These are phyloP conservation scores for Aspergillus sp. DNA, from an alignment of 2,329 filamentous ascomycete species.

Conservation along the genomic window DNA sequence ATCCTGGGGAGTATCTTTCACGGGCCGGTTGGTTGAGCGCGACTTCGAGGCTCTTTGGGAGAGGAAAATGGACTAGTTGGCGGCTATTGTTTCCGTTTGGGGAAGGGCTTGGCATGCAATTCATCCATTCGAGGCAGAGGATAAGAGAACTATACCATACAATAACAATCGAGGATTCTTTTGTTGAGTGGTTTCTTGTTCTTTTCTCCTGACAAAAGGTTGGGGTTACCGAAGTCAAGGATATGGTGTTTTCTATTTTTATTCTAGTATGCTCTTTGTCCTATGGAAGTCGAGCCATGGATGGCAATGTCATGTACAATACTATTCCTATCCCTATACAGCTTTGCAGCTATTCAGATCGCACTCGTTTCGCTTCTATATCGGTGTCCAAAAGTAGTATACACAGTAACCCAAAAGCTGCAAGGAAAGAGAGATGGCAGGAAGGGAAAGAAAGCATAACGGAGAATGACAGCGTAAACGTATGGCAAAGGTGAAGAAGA, in stretches of 20 bases:
- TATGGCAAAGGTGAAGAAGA: no score
- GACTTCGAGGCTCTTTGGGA: not conserved
- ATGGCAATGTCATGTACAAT: not conserved
- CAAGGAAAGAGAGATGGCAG: not conserved
- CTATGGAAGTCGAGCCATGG: no score
- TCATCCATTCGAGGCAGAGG: not conserved
- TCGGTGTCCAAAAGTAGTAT: conserved; percentile 1
- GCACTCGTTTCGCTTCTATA: conserved; percentile 1
- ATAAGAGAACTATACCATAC: not conserved
- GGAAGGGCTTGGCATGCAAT: not conserved
- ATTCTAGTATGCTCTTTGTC: no score
- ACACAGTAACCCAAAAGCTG: not conserved
- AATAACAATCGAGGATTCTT: not conserved
- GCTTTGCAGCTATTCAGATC: not conserved
- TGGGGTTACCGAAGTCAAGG: no score
- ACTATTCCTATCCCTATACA: not conserved
- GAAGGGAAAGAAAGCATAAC: not conserved
- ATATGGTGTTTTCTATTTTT: no score
- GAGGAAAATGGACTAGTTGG: not conserved
- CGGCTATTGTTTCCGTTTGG: not conserved
- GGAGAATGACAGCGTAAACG: not conserved
- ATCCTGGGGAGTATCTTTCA: no score
- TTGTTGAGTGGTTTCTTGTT: no score
- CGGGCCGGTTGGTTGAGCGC: no score
- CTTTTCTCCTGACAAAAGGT: no score